Base-by-base conservation (phyloP, 176 grass and related monocot species). In the Neostapfia colusana region DNA sequence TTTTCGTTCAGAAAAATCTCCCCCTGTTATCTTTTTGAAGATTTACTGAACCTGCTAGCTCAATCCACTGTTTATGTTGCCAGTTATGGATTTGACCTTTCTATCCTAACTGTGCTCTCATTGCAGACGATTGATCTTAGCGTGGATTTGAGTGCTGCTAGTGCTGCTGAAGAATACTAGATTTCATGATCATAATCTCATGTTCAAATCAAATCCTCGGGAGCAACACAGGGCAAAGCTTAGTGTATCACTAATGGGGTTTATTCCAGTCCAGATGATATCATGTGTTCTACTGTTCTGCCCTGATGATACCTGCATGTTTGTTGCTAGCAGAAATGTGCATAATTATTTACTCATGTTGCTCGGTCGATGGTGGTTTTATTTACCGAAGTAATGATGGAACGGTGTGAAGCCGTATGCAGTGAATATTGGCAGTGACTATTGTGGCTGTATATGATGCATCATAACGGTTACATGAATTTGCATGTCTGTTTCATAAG, bases 131-230 rank as follows among this genome's bases (percentile, higher is more conserved):
- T 91, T 74, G 93, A 97, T 87, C 93, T 97, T 60, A 97, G 77
- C 10, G 88, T 97, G 61, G 93, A 97, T 80, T 65, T 93, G 39
- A 97, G 90, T 79, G 90, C 93, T 72, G 90, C 93, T 41, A 91
- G 90, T 83, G 88, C 90, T 67, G 93, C 90, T 50, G 90, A 93
- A 87, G 93, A 97, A 89, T 90, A 79, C 43, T 92, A 87, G 66
- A 66, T 60, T 77, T 77, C 38, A 49, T 43, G 50, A n/a, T 81
- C 46, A 48, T 72, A 71, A 48, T 75, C 36, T 23, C 17, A 39
- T 69, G 53, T 77, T 82, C 41, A 46, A 24, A 57, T 54, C 45
- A 15, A 70, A 36, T 61, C 48, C 2, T 40, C 3, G 21, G 10
- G 54, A 17, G 44, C 43, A 76, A 56, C 17, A 56, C 46, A 8